These are phyloP conservation scores for Corymbia calophylla DNA, from an alignment of 441 rosid species.

Conservation along the genomic window DNA sequence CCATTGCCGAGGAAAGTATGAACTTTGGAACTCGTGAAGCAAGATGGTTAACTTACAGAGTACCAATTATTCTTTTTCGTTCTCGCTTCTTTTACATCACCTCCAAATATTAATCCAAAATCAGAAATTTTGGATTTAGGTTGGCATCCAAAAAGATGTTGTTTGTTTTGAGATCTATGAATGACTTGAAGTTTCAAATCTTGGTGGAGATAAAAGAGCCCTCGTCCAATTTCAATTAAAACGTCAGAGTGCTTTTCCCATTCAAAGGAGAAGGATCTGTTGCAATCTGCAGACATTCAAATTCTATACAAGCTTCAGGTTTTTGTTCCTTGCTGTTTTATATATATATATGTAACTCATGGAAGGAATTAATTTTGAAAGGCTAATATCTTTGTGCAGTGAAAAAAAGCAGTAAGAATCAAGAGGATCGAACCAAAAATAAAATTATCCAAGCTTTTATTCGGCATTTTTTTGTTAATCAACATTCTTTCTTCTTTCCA, in stretches of 20 bases:
- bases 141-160: constrained; percentile 27
- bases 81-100: constrained; percentile 25
- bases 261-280: not conserved
- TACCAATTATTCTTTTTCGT: constrained; percentile 39
- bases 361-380: not conserved
- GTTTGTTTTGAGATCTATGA: constrained; percentile 28
- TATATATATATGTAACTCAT: not conserved
- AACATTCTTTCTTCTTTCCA: constrained; percentile 28
- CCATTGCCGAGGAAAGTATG: not conserved
- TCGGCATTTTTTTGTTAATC: constrained; percentile 40
- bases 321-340: not conserved
- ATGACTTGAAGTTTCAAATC: constrained; percentile 22
- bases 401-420: not conserved
- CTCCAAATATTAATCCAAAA: constrained; percentile 29
- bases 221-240: constrained; percentile 26
- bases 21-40: not conserved
- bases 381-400: not conserved
- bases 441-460: constrained; percentile 30
- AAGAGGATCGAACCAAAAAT: constrained; percentile 22
- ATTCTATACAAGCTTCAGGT: not conserved
- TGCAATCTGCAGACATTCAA: constrained; percentile 11
- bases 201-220: constrained; percentile 32
- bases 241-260: constrained; percentile 13
- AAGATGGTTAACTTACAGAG: constrained; percentile 25
- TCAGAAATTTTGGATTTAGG: constrained; percentile 36